Evolutionary conservation across 306 rosid species (phyloP).

Genomic region (Cicer pinnatifidum): DNA sequence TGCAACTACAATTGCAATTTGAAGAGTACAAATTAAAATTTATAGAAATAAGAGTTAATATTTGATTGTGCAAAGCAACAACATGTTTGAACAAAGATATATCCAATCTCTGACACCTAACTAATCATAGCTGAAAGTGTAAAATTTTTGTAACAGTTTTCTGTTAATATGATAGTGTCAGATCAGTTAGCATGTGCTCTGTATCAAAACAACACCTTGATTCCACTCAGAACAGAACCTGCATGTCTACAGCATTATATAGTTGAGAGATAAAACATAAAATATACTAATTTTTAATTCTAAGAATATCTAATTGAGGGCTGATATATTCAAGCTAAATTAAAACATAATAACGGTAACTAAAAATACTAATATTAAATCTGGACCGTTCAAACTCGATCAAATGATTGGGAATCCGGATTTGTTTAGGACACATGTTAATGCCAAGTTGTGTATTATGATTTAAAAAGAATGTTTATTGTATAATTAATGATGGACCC

Average conservation of each 20-base stretch:
- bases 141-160: slow-evolving; percentile 41
- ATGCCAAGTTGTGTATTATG: neutral
- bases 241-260: neutral
- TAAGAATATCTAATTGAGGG: neutral
- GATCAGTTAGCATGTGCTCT: slow-evolving; percentile 50
- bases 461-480: neutral
- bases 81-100: slow-evolving; percentile 37
- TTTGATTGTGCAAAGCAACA: neutral
- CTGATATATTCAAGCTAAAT: neutral
- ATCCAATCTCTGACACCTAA: slow-evolving; percentile 38
- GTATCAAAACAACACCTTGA: slow-evolving; percentile 12
- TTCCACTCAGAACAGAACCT: slow-evolving; percentile 36
- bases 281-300: too few relatives aligned
- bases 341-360: neutral
- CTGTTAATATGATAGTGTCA: slow-evolving; percentile 43
- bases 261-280: slow-evolving; percentile 5
- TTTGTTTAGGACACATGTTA: neutral
- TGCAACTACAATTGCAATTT: too few relatives aligned
- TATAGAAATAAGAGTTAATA: too few relatives aligned
- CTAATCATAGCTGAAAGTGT: slow-evolving; percentile 9
- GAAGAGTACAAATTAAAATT: too few relatives aligned
- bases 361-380: too few relatives aligned
- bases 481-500: slow-evolving; percentile 12
- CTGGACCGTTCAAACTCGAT: too few relatives aligned
- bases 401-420: too few relatives aligned